Evolutionary conservation across 2,329 filamentous ascomycete species (phyloP), one percentile per base, ranked within the genome.

Genomic region (Aspergillus sp.): DNA sequence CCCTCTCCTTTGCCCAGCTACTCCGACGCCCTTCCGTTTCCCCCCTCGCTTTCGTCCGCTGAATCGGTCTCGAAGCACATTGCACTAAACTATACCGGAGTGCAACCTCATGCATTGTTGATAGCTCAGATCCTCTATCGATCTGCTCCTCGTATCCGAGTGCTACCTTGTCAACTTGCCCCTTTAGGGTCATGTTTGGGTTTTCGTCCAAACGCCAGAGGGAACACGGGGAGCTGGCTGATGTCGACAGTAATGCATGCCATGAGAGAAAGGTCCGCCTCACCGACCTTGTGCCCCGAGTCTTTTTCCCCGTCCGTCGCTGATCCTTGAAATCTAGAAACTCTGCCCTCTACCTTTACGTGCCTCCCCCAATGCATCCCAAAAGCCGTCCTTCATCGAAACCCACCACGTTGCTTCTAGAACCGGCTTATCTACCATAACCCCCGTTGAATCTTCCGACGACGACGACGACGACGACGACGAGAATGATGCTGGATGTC

Each of bases 211-310:
- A 73, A 57, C 70, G 71, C 45, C 67, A 53, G 45, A 66, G 71
- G 56, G 70, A 70, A 11, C 45, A 89, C 74, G 61, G 77, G 84
- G 66, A 86, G 78, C 71, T 90, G 85, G 51, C 88, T 73, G 63
- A 89, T 80, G 72, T 90, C 85, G 61, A 84, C 73, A n/a, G 90
- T n/a, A 54, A 52, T 32, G 47, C 49, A n/a, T 26, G 55, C 26
- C 67, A 59, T 54, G 69, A 65, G 49, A 65, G 54, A 20, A 73
- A 73, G 70, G 71, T 73, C 58, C 7, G 61, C 12, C 14, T 42
- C 14, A 42, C 16, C 36, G 6, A 42, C 36, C 2, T 42, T 32
- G 9, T 12, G 31, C 11, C 31, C 31, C 1, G 31, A 31, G 36
- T n/a, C 14, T 4, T n/a, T n/a, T n/a, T 42, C 12, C 11, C 32